Conservation (phyloP, 768 basidiomycete species). For the Tulasnella sp. region DNA sequence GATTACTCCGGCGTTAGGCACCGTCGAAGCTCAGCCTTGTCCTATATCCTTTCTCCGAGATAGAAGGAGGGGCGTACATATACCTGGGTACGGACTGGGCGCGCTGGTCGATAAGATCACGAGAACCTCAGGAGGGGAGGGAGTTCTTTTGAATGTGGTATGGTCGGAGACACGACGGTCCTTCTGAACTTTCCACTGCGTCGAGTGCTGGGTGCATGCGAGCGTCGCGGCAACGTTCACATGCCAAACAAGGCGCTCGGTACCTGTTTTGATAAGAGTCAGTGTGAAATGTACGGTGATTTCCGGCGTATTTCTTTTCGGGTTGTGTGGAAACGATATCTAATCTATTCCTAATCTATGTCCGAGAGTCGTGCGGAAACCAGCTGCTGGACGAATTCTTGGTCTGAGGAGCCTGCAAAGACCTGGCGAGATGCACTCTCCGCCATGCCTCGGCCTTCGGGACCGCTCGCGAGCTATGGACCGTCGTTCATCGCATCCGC, state of each 20-base stretch:
- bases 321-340: neutral
- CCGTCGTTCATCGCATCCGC: neutral
- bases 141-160: neutral
- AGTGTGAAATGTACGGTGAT: neutral
- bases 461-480: neutral
- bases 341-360: neutral
- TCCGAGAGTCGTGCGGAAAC: no score
- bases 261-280: conserved; percentile 8
- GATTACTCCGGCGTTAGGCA: no score
- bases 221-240: neutral
- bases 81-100: neutral
- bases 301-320: neutral
- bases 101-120: neutral
- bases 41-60: neutral
- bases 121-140: neutral
- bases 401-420: neutral
- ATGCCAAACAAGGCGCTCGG: conserved; percentile 1
- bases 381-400: neutral
- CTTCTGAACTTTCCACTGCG: neutral
- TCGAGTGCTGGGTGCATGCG: neutral
- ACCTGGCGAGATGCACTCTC: neutral
- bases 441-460: neutral
- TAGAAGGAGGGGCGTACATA: neutral
- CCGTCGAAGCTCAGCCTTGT: no score
- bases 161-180: conserved; percentile 2